Evolutionary conservation across 192 early-diverging fungal genomes (phyloP), one percentile per base, ranked within the genome.

Genomic region (Allomyces javanicus): DNA sequence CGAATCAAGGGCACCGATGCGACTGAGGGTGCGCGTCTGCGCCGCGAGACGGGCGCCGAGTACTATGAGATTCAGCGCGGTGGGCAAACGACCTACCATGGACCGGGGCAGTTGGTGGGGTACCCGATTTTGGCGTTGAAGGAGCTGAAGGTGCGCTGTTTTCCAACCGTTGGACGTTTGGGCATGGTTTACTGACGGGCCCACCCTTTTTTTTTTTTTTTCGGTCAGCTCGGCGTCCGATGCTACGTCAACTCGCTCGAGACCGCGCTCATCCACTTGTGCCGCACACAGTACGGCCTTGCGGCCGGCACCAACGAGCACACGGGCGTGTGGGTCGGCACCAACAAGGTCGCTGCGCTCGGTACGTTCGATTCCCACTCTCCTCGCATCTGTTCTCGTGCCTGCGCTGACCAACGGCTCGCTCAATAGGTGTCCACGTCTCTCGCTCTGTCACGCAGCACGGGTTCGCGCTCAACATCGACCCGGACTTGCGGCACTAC

Each of bases 41-140:
- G 33, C 33, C 33, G 45, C 25, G 69, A 63, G 63, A 64, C 73
- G 7, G 74, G 74, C 26, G 76, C 76, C 10, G 74, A 75, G 11
- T 77, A 77, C 63, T 69, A 62, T 61, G 75, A 76, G 70, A 74
- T 72, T 3, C 44, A 61, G 45, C 61, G 80, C 58, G 82, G 82
- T 9, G 82, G 82, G 25, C 73, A 84, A 63, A 75, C 71, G 0
- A 84, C 82, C 14, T 84, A 80, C 64, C 82, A 84, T 68, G 82
- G 82, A 0, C 82, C 82, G 5, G 80, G 80, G 44, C 82, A 84
- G 74, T 69, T 84, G 17, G 77, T 84, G n/a, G 79, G 78, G 67
- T 84, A 84, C 69, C 82, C 82, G 19, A 78, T 84, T 26, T 33
- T 82, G 10, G 63, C 78, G 62, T 63, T 83, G 21, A 68, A 65